Conservation (phyloP, 2,329 filamentous ascomycete genomes). For the Diaporthe vexans region DNA sequence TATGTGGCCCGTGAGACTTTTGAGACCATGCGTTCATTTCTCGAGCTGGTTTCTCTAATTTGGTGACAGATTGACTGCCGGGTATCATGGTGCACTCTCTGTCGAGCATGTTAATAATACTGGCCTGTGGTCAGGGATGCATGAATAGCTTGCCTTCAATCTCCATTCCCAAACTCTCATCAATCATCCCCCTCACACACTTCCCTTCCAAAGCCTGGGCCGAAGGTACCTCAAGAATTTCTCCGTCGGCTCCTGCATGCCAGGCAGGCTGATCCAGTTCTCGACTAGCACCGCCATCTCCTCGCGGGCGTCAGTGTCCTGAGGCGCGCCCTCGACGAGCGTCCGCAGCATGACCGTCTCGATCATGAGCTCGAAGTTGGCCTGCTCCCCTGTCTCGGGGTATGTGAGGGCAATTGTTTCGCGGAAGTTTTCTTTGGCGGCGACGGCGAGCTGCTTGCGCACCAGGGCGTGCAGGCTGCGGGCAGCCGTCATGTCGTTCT, state of each 20-base stretch:
- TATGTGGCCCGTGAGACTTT: not conserved
- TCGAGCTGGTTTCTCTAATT: too few relatives aligned
- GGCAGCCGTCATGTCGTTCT: slow-evolving; percentile 45
- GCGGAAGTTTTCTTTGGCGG: slow-evolving; percentile 40
- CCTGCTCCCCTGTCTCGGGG: slow-evolving; percentile 42
- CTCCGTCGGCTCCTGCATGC: slow-evolving; percentile 39
- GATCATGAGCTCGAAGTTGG: slow-evolving; percentile 41
- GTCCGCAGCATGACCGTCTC: slow-evolving; percentile 41
- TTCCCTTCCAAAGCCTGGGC: slow-evolving; percentile 39
- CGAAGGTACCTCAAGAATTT: slow-evolving; percentile 39
- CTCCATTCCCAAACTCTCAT: not conserved
- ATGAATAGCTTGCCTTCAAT: not conserved
- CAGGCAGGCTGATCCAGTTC: slow-evolving; percentile 39
- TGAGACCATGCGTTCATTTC: not conserved
- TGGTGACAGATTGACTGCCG: not conserved
- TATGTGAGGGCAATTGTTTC: slow-evolving; percentile 39
- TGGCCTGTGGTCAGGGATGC: too few relatives aligned
- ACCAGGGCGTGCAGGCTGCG: slow-evolving; percentile 41
- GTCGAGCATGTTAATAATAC: not conserved
- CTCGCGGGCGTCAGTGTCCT: slow-evolving; percentile 38
- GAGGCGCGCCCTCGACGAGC: slow-evolving; percentile 36
- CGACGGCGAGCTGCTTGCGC: slow-evolving; percentile 41
- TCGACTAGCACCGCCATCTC: slow-evolving; percentile 40
- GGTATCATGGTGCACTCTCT: not conserved
- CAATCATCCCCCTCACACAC: not conserved